Base-by-base conservation (phyloP, 495 filamentous ascomycete genomes). In the Massariosphaeria phaeospora region DNA sequence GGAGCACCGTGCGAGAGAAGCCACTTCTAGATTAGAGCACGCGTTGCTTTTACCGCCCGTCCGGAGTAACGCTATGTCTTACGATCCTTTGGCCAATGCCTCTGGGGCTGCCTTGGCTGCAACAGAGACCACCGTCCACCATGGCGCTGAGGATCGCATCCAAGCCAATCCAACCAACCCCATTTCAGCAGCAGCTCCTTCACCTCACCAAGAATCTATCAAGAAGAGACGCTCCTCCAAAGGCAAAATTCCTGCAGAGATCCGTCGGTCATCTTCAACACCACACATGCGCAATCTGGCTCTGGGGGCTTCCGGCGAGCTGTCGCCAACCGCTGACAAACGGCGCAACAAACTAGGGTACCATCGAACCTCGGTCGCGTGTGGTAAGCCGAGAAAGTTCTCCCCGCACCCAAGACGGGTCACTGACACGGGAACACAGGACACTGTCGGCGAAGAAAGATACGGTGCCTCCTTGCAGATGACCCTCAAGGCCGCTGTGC, bases 291-390 rank as follows among this genome's bases (percentile, higher is more conserved):
- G 82, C 56, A 72, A 75, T 41, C 69, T 73, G 33, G 69, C 73
- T 57, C 62, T 71, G 52, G 55, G 69, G 46, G 62, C 72, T 59
- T 58, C 67, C 41, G 70, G 72, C 41, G 67, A 64, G 57, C 69
- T 70, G 65, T 75, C 72, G 17, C 69, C 57, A 24, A 73, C 82
- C 30, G 76, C 74, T 35, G 91, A 96, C 64, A 96, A 93, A 73
- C 85, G 87, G 69, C 84, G 93, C 62, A 98, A 97, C 69, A 97
- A 95, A 72, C 77, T 98, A 47, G 93, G 93, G 26, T 98, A 98
- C 70, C 91, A 96, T 76, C 84, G 93, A 52, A 96, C 90, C 30
- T 95, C 93, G 50, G 89, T 97, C 68, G 93, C 93, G 61, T 98
- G 93, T 77, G 86, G 93, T 98, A 79, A 83, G 90, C 83, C 21